Base-by-base conservation (phyloP, 805 yeast genomes). In the Metschnikowia noctiluminum region DNA sequence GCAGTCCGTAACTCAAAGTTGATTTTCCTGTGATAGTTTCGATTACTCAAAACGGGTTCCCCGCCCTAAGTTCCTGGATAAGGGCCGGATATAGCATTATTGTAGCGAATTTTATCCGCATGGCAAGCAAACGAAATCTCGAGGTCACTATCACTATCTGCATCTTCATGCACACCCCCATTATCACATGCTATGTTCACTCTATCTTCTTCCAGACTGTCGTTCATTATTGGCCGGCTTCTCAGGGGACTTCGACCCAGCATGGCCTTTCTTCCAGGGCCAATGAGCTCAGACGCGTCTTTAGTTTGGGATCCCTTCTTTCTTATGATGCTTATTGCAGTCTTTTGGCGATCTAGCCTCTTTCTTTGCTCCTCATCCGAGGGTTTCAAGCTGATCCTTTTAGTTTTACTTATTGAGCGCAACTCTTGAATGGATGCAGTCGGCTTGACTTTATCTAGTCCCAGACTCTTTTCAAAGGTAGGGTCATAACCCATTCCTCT, bases 401-500 rank as follows among this genome's bases (percentile, higher is more conserved):
- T 57, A 38, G 41, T 36, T 35, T 43, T 50, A 42, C 57, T 49
- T 6, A 57, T 43, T 6, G 39, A 26, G 9, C 53, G 50, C 28
- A 57, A 43, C 40, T 57, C 61, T 28, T 52, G 45, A 28, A 57
- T 44, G 3, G 58, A 46, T 35, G 40, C 40, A 30, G 55, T 49
- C 28, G 47, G 43, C 34, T 46, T 34, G 9, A 49, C 35, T 14
- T 41, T 38, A 31, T 45, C 41, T 28, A 37, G 30, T 28, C 45
- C 38, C 26, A 42, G 37, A 40, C 34, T 30, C 31, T 42, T 36
- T 15, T 42, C 52, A 28, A 41, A 46, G 13, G 80, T 74, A 2
- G 84, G 84, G 60, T 80, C 83, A 55, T 75, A 80, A 2, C 85
- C 85, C 38, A 80, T 61, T 13, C 64, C 62, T 15, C 65, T 63